phyloP scores from a whole-genome alignment of 2,329 filamentous ascomycete species.

The Pyrenophora seminiperda region DNA sequence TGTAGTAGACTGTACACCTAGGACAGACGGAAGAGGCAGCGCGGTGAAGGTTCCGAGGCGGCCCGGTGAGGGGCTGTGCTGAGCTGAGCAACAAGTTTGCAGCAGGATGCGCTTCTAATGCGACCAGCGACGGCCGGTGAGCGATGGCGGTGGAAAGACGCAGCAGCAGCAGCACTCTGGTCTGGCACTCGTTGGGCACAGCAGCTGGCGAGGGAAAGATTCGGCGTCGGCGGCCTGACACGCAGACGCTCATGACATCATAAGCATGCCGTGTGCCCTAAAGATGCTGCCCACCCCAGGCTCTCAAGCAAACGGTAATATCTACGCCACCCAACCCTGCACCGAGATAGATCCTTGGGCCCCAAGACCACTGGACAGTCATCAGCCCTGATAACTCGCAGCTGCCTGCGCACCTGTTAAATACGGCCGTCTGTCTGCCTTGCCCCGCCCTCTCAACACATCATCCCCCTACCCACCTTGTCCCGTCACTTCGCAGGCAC shows the following conservation, averaged over 20 bases:
- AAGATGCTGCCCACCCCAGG: slow-evolving; percentile 22
- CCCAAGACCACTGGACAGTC: slow-evolving; percentile 29
- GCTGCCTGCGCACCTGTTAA: slow-evolving; percentile 19
- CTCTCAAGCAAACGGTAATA: slow-evolving; percentile 24
- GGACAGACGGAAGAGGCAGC: slow-evolving; percentile 4
- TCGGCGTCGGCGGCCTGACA: slow-evolving; percentile 5
- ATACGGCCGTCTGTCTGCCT: slow-evolving; percentile 24
- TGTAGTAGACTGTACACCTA: too few species aligned
- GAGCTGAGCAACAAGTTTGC: slow-evolving; percentile 14
- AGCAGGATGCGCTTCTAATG: not conserved
- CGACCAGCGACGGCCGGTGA: slow-evolving; percentile 7
- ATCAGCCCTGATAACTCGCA: slow-evolving; percentile 18
- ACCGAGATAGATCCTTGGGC: slow-evolving; percentile 16
- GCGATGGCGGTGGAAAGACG: slow-evolving; percentile 10
- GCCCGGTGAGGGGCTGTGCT: slow-evolving; percentile 11
- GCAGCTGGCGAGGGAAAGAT: slow-evolving; percentile 5
- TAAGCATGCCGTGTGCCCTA: slow-evolving; percentile 5
- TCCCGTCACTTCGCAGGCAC: slow-evolving; percentile 31
- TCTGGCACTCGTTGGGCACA: slow-evolving; percentile 17
- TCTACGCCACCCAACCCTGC: slow-evolving; percentile 26
- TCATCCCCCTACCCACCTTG: slow-evolving; percentile 25
- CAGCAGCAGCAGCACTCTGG: too few species aligned
- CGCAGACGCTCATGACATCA: slow-evolving; percentile 17
- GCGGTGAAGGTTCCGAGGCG: not conserved
- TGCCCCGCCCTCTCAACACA: slow-evolving; percentile 22